Base-by-base conservation (phyloP, 1,284 basidiomycete species). In the Naganishia sp. region DNA sequence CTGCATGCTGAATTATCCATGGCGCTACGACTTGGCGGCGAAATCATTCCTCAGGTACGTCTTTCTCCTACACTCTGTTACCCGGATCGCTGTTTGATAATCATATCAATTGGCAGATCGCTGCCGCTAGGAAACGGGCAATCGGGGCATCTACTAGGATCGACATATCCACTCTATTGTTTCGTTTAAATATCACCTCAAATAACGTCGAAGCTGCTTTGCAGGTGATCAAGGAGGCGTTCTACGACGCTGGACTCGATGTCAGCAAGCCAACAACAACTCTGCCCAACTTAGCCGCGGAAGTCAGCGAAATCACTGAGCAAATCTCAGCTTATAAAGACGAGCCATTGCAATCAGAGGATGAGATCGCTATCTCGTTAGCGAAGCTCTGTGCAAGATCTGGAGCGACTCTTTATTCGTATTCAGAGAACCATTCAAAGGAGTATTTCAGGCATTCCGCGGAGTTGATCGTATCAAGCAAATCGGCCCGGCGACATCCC, bases 1-100 rank as follows among this genome's bases (percentile, higher is more conserved):
- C 36, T 55, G 2, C 36, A 53, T 33, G 49, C 49, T 9, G 64
- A 59, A 23, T 3, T 57, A 15, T 55, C 54, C 2, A 65, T 65
- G 49, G 64, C 48, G 0, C n/a, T 31, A 46, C 33, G 36, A 31
- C 39, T 23, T 33, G 64, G 42, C 13, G n/a, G 21, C 55, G 61
- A 68, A 16, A 68, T 49, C 52, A 67, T 66, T 28, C 55, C 33
- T 36, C 69, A 72, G 64, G 73, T 73, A 44, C 65, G 70, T 45
- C 10, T 5, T 50, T 23, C 28, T 5, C 25, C 5, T 6, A 31
- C 2, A 23, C 11, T 15, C 0, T 33, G 16, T 5, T 7, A 7
- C 21, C 31, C 36, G 18, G 4, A 46, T 64, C 69, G 16, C 61
- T 69, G 28, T 28, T 28, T 28, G 28, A 18, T 21, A 18, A 15